phyloP scores from a whole-genome alignment of 352 stramenopile genomes.

The Poterioochromonas sp. region DNA sequence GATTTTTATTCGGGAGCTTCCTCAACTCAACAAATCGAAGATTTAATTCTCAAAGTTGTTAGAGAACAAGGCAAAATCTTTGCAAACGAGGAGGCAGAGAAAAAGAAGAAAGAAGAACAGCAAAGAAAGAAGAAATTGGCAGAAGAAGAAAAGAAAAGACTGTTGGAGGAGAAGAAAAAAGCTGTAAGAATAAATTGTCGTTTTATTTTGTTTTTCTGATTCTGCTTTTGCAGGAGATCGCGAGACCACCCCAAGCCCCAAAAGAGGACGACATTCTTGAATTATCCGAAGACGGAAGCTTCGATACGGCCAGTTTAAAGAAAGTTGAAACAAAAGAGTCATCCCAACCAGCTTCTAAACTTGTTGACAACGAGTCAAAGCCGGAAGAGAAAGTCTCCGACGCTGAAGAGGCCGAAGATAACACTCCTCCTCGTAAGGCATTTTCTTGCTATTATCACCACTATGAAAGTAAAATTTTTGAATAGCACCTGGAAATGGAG shows the following conservation, averaged over 20 bases:
- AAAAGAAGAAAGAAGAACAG: conserved; percentile 50
- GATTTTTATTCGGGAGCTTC: conserved; percentile 91
- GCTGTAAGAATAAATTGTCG: neutral
- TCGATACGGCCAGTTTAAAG: conserved; percentile 35
- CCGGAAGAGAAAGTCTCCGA: neutral
- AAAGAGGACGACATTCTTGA: conserved; percentile 1
- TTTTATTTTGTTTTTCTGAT: neutral
- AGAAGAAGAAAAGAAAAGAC: conserved; percentile 52
- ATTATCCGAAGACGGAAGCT: conserved; percentile 36
- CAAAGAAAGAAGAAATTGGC: conserved; percentile 55
- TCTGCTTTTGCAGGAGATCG: conserved; percentile 40
- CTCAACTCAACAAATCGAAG: conserved; percentile 29
- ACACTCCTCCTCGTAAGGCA: conserved; percentile 19
- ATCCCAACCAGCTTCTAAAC: neutral
- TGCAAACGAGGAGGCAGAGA: neutral
- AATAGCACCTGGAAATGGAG: conserved; percentile 80
- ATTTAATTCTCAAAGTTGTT: conserved; percentile 66
- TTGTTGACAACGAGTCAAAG: conserved; percentile 12
- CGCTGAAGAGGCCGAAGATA: conserved; percentile 32
- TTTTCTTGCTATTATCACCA: neutral
- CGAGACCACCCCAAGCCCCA: conserved; percentile 39
- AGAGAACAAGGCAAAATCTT: conserved; percentile 74
- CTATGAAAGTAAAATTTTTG: conserved; percentile 2
- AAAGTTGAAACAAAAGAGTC: neutral
- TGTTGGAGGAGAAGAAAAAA: conserved; percentile 44